Evolutionary conservation across 2,329 filamentous ascomycete species (phyloP).

Genomic region (Verruconis gallopava): DNA sequence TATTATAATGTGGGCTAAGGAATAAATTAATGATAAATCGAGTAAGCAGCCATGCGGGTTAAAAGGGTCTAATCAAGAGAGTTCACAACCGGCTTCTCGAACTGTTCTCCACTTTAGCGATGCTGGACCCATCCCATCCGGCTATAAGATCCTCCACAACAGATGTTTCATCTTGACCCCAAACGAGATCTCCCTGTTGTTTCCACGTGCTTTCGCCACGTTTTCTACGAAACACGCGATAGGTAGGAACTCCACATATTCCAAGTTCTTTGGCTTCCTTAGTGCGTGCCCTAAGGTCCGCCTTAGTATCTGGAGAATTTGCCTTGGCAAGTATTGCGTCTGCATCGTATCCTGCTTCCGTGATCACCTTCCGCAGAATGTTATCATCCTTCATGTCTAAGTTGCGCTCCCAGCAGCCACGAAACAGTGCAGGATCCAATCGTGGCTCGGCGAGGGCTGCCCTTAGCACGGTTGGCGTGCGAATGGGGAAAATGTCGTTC

Average conservation of each 20-base stretch:
- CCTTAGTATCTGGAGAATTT: conserved; percentile 17
- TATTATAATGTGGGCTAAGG: no score
- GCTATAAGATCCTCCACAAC: conserved; percentile 23
- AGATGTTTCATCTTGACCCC: conserved; percentile 23
- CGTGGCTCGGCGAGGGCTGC: conserved; percentile 19
- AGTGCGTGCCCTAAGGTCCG: conserved; percentile 18
- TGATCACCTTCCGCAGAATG: conserved; percentile 16
- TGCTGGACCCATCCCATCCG: conserved; percentile 18
- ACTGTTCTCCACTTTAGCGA: not conserved
- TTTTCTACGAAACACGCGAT: conserved; percentile 17
- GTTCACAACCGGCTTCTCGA: not conserved
- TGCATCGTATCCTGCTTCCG: conserved; percentile 19
- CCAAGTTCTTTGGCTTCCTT: conserved; percentile 20
- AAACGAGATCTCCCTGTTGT: conserved; percentile 17
- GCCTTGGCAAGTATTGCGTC: conserved; percentile 17
- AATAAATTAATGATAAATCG: no score
- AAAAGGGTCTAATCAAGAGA: not conserved
- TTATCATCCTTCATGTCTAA: conserved; percentile 18
- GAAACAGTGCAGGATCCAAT: conserved; percentile 17
- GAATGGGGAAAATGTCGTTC: conserved; percentile 21
- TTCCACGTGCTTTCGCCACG: conserved; percentile 12
- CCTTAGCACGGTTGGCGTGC: conserved; percentile 22
- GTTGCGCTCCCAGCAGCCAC: conserved; percentile 23
- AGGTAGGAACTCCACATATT: conserved; percentile 23
- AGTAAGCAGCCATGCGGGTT: no score